These are phyloP conservation scores for Cercospora brassicicola DNA, from an alignment of 2,329 filamentous ascomycete genomes.

Conservation along the genomic window DNA sequence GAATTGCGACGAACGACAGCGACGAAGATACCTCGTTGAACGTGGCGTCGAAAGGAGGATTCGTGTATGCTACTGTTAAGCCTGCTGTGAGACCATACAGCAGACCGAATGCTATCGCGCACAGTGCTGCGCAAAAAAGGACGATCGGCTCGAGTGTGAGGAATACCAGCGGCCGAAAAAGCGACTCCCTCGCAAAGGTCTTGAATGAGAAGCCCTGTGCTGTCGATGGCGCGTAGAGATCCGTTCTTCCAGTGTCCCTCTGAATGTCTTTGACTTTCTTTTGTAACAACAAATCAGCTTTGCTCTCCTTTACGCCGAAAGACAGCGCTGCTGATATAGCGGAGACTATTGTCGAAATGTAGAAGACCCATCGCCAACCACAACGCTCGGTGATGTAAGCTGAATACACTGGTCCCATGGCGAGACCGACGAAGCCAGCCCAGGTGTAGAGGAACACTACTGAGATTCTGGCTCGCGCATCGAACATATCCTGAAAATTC, in stretches of 20 bases:
- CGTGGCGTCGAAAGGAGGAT: slow-evolving; percentile 33
- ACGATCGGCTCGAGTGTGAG: slow-evolving; percentile 52
- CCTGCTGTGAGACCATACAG: slow-evolving; percentile 29
- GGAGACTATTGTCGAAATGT: slow-evolving; percentile 46
- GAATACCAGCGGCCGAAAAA: slow-evolving; percentile 46
- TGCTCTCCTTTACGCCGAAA: slow-evolving; percentile 45
- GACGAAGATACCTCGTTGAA: slow-evolving; percentile 44
- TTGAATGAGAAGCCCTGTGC: slow-evolving; percentile 24
- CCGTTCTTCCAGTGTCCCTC: slow-evolving; percentile 28
- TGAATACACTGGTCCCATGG: slow-evolving; percentile 48
- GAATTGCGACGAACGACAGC: slow-evolving; percentile 45
- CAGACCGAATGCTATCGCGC: slow-evolving; percentile 26
- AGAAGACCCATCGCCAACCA: slow-evolving; percentile 46
- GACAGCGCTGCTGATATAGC: slow-evolving; percentile 40
- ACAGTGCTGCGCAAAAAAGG: slow-evolving; percentile 42
- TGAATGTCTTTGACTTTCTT: slow-evolving; percentile 37
- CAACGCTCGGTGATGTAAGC: slow-evolving; percentile 44
- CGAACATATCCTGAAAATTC: slow-evolving; percentile 53
- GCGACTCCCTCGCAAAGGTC: slow-evolving; percentile 42
- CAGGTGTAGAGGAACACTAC: slow-evolving; percentile 50
- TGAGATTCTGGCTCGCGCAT: slow-evolving; percentile 36
- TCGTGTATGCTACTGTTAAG: slow-evolving; percentile 27
- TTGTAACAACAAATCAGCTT: slow-evolving; percentile 46
- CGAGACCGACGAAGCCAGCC: slow-evolving; percentile 45
- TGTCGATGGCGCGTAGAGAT: slow-evolving; percentile 19